Conservation (phyloP, 108 stramenopile genomes). For the Asterionellopsis glacialis region DNA sequence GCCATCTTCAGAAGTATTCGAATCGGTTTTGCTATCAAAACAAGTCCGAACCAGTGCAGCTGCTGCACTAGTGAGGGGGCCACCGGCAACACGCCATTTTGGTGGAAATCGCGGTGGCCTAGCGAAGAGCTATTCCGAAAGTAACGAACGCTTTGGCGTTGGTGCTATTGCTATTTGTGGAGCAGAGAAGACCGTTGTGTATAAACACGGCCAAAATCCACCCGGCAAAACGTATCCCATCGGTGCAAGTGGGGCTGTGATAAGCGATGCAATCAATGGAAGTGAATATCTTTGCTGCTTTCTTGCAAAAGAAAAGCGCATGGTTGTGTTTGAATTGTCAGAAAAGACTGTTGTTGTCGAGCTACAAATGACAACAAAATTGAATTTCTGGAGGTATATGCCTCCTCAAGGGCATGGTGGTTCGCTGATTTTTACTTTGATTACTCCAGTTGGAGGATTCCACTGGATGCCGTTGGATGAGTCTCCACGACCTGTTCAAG, state of each 20-base stretch:
- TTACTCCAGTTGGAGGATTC: constrained; percentile 87
- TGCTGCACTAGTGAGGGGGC: constrained; percentile 78
- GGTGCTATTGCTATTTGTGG: constrained; percentile 82
- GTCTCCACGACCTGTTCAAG: constrained; percentile 76
- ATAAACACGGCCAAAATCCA: constrained; percentile 60
- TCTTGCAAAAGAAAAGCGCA: constrained; percentile 82
- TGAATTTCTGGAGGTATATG: constrained; percentile 88
- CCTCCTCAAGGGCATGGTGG: constrained; percentile 78
- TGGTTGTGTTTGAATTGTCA: constrained; percentile 77
- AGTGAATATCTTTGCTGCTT: constrained; percentile 89
- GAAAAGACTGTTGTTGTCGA: constrained; percentile 80
- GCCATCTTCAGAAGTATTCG: too few species aligned
- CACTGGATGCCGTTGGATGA: constrained; percentile 87
- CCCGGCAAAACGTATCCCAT: constrained; percentile 81
- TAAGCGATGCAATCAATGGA: constrained; percentile 76
- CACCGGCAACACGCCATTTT: constrained; percentile 84
- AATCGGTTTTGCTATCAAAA: constrained; percentile 46
- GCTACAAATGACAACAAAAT: constrained; percentile 89
- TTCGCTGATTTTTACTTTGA: constrained; percentile 73
- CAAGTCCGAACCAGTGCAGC: constrained; percentile 75
- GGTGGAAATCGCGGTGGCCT: constrained; percentile 86
- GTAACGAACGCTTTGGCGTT: constrained; percentile 43
- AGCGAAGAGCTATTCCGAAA: constrained; percentile 22
- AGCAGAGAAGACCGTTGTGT: constrained; percentile 85
- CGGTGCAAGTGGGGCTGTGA: constrained; percentile 84